Percentiles rank a stretch among this genome's conserved stretches.
Conservation (phyloP, 192 early-diverging fungal species). For the Chytriomyces confervae region DNA sequence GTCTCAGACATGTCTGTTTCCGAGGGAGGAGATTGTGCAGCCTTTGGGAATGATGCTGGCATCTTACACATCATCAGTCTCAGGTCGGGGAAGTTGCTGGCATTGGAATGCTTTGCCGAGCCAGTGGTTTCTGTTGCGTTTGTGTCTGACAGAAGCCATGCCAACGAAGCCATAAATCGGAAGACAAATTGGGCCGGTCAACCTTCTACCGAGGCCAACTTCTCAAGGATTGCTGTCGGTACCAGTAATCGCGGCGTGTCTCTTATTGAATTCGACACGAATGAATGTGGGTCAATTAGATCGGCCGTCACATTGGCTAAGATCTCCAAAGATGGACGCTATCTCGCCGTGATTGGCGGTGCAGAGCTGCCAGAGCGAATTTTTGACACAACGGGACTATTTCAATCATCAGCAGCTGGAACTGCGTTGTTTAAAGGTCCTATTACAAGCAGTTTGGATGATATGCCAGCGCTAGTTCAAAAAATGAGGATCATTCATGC, state of each 20-base stretch:
- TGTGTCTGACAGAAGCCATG: not conserved
- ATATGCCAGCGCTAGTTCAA: not conserved
- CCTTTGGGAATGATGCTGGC: slow-evolving; percentile 8
- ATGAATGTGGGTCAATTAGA: not conserved
- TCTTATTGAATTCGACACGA: not conserved
- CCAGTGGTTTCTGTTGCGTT: slow-evolving; percentile 6
- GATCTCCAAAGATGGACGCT: not conserved
- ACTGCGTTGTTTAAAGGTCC: not conserved
- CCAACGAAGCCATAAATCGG: not conserved
- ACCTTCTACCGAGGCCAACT: not conserved
- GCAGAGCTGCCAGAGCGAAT: not conserved
- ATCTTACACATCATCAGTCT: slow-evolving; percentile 11
- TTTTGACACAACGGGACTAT: slow-evolving; percentile 7
- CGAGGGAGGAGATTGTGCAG: not conserved
- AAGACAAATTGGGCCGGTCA: slow-evolving; percentile 16
- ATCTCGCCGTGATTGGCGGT: slow-evolving; percentile 5
- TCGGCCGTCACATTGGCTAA: slow-evolving; percentile 2
- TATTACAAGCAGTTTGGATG: slow-evolving; percentile 7
- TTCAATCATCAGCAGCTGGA: not conserved
- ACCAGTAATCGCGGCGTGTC: not conserved
- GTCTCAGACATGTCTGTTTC: slow-evolving; percentile 1
- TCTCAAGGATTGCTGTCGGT: slow-evolving; percentile 3
- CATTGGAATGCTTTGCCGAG: slow-evolving; percentile 6
- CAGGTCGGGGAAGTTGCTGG: not conserved
- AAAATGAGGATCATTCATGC: not conserved